These are phyloP conservation scores for Gillenia trifoliata DNA, from an alignment of 306 rosid species.

Conservation along the genomic window DNA sequence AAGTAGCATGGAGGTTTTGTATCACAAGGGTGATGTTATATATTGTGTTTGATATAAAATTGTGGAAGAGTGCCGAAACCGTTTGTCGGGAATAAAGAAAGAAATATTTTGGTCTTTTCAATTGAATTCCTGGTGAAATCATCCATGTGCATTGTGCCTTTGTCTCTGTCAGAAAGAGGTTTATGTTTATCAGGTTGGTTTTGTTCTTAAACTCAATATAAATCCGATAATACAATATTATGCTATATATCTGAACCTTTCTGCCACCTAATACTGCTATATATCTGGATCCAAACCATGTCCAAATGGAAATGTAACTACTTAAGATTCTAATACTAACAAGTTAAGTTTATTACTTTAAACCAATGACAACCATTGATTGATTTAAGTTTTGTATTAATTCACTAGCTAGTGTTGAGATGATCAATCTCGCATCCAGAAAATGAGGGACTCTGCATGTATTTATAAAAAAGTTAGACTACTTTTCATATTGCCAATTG, in stretches of 20 bases:
- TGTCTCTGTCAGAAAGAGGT: slow-evolving; percentile 20
- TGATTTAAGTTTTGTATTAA: no score
- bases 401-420: no score
- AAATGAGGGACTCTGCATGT: no score
- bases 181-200: slow-evolving; percentile 23
- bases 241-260: background rate
- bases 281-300: background rate
- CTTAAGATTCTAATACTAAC: background rate
- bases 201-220: background rate
- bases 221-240: background rate
- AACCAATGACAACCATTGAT: background rate
- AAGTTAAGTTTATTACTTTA: background rate
- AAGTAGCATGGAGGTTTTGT: slow-evolving; percentile 9
- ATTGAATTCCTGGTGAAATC: slow-evolving; percentile 13
- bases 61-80: slow-evolving; percentile 28
- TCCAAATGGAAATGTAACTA: background rate
- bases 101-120: background rate
- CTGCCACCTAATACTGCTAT: background rate
- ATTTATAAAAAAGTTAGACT: no score
- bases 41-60: background rate
- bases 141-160: slow-evolving; percentile 28
- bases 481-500: no score
- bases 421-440: no score
- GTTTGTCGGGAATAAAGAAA: slow-evolving; percentile 37
- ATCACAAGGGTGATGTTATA: background rate